Percentiles rank a stretch among this genome's conserved stretches.
Conservation (phyloP, 495 filamentous ascomycete species). For the Xylaria bambusicola region DNA sequence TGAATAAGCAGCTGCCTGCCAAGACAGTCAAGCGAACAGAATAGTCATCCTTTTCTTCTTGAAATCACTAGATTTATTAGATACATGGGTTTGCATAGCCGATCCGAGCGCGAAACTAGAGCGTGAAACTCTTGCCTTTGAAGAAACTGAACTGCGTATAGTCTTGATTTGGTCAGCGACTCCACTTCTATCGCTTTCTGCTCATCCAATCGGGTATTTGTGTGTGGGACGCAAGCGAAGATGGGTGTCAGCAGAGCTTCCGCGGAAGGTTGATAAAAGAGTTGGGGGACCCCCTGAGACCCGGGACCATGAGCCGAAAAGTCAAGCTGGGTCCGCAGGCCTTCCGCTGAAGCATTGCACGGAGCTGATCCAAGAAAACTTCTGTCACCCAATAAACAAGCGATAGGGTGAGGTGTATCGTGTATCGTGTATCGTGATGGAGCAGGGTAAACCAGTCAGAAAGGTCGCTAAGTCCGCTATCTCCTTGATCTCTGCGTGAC, state of each 20-base stretch:
- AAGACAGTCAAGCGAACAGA: too few relatives aligned
- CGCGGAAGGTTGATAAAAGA: background rate
- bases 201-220: background rate
- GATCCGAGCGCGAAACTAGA: too few relatives aligned
- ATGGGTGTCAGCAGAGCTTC: conserved; percentile 7
- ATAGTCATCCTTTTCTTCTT: too few relatives aligned
- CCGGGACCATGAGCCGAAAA: too few relatives aligned
- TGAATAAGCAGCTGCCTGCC: too few relatives aligned
- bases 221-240: background rate
- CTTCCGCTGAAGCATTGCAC: background rate
- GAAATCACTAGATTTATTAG: too few relatives aligned
- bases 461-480: background rate
- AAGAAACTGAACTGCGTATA: too few relatives aligned
- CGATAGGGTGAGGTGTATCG: background rate
- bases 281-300: too few relatives aligned
- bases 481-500: too few relatives aligned
- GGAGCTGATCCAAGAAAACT: conserved; percentile 1
- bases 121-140: too few relatives aligned
- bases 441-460: background rate
- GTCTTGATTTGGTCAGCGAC: background rate
- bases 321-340: too few relatives aligned
- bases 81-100: too few relatives aligned
- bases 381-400: background rate
- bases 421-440: background rate
- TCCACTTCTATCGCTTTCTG: background rate